phyloP scores from a whole-genome alignment of 2,329 filamentous ascomycete genomes.

The Beauveria scarabaeidicola region DNA sequence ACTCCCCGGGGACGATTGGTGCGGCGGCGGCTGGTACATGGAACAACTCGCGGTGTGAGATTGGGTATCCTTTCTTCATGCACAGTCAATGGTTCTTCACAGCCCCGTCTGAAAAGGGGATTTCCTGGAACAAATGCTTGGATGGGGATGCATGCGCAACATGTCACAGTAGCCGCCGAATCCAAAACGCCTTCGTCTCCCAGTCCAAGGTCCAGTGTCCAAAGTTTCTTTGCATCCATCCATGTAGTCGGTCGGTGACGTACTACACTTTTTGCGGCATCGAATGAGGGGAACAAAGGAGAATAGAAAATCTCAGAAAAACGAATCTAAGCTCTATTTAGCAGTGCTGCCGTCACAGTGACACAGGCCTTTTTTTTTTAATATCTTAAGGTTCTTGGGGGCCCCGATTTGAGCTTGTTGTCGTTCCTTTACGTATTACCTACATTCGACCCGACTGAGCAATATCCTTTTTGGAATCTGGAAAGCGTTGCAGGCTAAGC shows the following conservation, averaged over 20 bases:
- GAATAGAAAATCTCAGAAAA: too few species aligned
- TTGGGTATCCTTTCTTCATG: background rate
- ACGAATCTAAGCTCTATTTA: too few species aligned
- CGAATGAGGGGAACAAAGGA: background rate
- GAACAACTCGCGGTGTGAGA: background rate
- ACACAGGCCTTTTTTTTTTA: too few species aligned
- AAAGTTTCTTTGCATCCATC: background rate
- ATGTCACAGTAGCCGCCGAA: conserved; percentile 4
- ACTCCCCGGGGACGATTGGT: background rate
- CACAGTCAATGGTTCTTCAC: background rate
- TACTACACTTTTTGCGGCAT: background rate
- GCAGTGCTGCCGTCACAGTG: too few species aligned
- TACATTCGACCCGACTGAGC: too few species aligned
- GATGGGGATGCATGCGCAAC: background rate
- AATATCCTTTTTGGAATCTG: too few species aligned
- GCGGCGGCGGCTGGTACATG: background rate
- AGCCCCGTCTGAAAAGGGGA: background rate
- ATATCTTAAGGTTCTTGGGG: too few species aligned
- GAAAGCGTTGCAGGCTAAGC: too few species aligned
- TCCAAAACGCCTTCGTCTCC: background rate
- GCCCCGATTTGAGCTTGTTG: too few species aligned
- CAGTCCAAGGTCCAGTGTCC: background rate
- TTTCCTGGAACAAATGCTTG: background rate
- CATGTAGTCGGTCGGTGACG: background rate
- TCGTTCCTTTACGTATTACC: too few species aligned